Percentiles rank a stretch among this genome's conserved stretches.
Conservation (phyloP, 495 filamentous ascomycete species). For the Acidiella bohemica region DNA sequence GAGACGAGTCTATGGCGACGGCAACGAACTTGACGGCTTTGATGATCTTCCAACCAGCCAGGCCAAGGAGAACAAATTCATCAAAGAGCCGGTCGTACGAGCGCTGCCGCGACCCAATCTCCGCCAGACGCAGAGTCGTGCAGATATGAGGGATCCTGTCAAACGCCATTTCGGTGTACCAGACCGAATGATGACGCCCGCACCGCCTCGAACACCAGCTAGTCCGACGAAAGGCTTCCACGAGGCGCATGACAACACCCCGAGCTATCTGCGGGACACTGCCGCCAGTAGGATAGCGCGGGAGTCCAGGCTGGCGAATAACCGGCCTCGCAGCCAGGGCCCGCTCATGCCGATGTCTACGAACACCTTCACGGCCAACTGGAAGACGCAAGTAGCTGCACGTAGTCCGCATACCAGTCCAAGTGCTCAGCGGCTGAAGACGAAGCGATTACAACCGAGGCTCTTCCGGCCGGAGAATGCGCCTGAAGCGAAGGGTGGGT, state of each 20-base stretch:
- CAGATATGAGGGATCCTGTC: constrained; percentile 10
- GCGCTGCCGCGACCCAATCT: constrained; percentile 46
- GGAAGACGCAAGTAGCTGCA: constrained; percentile 59
- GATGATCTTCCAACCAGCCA: constrained; percentile 88
- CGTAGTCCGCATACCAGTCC: constrained; percentile 43
- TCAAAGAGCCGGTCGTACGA: constrained; percentile 62
- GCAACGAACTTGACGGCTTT: constrained; percentile 79
- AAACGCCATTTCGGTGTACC: constrained; percentile 13
- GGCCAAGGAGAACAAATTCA: constrained; percentile 63
- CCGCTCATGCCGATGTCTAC: constrained; percentile 39
- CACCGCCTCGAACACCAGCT: constrained; percentile 41
- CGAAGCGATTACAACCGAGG: constrained; percentile 40
- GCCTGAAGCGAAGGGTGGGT: no score
- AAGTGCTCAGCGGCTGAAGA: constrained; percentile 40
- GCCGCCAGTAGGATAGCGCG: constrained; percentile 78
- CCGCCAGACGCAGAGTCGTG: constrained; percentile 22
- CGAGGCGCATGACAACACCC: constrained; percentile 38
- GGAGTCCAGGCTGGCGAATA: constrained; percentile 48
- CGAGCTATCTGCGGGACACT: constrained; percentile 87
- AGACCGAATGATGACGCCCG: constrained; percentile 32
- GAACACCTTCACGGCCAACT: constrained; percentile 50
- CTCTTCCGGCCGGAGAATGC: constrained; percentile 68
- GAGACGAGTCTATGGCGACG: constrained; percentile 75
- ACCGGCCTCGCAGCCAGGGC: constrained; percentile 30
- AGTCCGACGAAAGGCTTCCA: constrained; percentile 31